A percentile compares a stretch with the other conserved stretches of the same genome.
Conservation (phyloP, 2,329 filamentous ascomycete species). For the Paecilomyces variotii region DNA sequence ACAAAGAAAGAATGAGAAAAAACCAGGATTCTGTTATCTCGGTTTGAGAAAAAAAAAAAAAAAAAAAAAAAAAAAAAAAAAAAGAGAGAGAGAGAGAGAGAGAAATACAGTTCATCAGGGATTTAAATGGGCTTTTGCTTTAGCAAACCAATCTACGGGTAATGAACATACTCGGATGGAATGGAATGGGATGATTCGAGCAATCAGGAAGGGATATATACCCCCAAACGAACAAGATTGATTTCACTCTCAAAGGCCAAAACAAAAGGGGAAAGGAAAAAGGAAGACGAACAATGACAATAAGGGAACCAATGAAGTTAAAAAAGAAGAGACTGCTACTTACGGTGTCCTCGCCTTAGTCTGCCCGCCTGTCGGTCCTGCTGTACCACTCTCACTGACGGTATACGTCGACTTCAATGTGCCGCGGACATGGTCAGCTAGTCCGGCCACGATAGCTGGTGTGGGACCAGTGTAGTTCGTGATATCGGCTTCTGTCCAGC, state of each 20-base stretch:
- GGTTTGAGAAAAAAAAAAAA: no score
- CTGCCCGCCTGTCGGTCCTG: slow-evolving; percentile 53
- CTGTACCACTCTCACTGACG: slow-evolving; percentile 54
- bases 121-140: no score
- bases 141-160: not conserved
- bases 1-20: no score
- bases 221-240: not conserved
- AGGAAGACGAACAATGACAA: not conserved
- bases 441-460: slow-evolving; percentile 46
- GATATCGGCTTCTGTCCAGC: slow-evolving; percentile 51
- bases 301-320: not conserved
- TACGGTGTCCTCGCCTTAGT: slow-evolving; percentile 47
- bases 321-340: slow-evolving; percentile 5
- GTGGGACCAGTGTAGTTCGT: slow-evolving; percentile 52
- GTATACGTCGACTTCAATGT: slow-evolving; percentile 51
- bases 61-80: no score
- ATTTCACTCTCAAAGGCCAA: no score
- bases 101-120: no score
- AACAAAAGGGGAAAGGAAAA: not conserved
- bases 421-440: slow-evolving; percentile 51
- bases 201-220: not conserved
- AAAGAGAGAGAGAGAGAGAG: no score
- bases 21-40: no score
- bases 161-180: no score
- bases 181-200: not conserved